Conservation (phyloP, 257 asterid genomes). For the Coffea canephora region DNA sequence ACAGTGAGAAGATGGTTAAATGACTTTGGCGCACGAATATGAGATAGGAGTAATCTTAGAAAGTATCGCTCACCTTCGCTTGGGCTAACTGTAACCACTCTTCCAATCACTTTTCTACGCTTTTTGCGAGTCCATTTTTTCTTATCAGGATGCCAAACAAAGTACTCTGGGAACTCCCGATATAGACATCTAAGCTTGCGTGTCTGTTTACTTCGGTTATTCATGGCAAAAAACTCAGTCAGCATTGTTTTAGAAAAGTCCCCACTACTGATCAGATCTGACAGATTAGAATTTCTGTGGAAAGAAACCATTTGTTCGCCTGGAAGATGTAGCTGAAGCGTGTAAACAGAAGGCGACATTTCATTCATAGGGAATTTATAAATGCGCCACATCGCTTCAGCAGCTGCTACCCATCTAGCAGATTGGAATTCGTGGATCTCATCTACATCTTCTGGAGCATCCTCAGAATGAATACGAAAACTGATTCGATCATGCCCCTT, state of each 20-base stretch:
- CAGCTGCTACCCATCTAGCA: not conserved
- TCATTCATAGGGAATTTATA: not conserved
- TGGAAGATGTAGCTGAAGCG: not conserved
- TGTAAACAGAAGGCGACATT: constrained; percentile 2
- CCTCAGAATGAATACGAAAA: not conserved
- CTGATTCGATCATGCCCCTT: not conserved
- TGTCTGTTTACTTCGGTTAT: not conserved
- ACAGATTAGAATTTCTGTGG: not conserved
- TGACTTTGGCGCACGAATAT: no score
- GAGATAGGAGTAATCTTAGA: no score
- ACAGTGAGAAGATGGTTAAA: no score
- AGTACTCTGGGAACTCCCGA: not conserved
- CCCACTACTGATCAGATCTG: no score
- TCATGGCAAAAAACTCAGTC: not conserved
- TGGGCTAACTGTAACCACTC: no score
- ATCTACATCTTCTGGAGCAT: not conserved
- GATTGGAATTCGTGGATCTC: not conserved
- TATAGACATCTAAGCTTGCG: not conserved
- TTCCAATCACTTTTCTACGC: no score
- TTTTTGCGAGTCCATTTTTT: no score
- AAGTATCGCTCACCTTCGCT: no score
- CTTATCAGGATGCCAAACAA: not conserved
- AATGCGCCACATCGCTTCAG: not conserved
- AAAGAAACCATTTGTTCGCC: not conserved
- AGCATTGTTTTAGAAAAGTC: not conserved